Conservation (phyloP, 2,329 filamentous ascomycete species). For the Ascochyta rabiei region DNA sequence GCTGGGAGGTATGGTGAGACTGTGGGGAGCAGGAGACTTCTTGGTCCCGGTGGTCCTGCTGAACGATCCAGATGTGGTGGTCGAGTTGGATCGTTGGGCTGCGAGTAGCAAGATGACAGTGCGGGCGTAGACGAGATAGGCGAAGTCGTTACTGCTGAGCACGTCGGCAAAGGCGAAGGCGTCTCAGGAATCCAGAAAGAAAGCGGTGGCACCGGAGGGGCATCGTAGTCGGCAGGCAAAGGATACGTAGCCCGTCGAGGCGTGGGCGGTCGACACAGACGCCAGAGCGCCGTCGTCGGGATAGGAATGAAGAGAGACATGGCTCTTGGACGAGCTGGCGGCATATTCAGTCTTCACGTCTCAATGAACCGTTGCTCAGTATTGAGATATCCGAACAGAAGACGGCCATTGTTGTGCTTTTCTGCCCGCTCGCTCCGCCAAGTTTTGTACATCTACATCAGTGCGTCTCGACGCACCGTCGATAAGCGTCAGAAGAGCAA, state of each 20-base stretch:
- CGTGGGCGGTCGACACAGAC: conserved; percentile 18
- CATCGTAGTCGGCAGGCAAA: not conserved
- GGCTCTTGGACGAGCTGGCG: conserved; percentile 14
- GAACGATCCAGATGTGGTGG: not conserved
- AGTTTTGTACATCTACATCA: not conserved
- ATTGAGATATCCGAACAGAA: not conserved
- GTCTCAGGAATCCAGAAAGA: conserved; percentile 29
- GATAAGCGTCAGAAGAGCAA: not conserved
- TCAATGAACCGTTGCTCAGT: too few species aligned
- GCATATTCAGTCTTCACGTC: not conserved
- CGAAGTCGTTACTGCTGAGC: not conserved
- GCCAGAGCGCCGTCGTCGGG: conserved; percentile 11
- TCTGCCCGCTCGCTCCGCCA: not conserved
- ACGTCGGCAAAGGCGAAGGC: not conserved
- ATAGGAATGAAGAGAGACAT: conserved; percentile 22
- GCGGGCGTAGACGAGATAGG: not conserved
- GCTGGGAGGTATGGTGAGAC: not conserved
- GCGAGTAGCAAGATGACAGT: not conserved
- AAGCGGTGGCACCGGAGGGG: conserved; percentile 19
- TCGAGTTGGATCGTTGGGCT: not conserved
- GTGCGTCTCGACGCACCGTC: not conserved
- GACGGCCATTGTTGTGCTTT: not conserved
- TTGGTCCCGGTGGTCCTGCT: not conserved
- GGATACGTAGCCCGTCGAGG: conserved; percentile 22
- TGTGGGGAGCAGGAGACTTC: not conserved